phyloP scores from a whole-genome alignment of 2,329 filamentous ascomycete genomes.

The Alternaria sp. region DNA sequence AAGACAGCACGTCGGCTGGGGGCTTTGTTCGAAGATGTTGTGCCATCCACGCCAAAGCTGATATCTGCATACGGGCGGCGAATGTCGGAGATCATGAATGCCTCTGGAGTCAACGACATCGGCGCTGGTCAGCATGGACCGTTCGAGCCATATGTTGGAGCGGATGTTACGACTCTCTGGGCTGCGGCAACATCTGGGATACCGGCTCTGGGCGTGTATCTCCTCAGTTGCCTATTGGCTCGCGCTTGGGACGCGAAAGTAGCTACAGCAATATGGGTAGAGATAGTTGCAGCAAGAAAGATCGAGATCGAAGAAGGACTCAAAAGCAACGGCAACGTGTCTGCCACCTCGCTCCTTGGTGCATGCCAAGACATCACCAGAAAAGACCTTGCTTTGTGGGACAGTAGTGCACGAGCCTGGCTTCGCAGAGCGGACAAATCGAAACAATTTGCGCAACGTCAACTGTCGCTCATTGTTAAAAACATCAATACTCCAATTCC shows the following conservation, averaged over 20 bases:
- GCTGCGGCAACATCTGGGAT: slow-evolving; percentile 47
- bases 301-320: not conserved
- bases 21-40: slow-evolving; percentile 47
- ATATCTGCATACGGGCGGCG: slow-evolving; percentile 46
- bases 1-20: slow-evolving; percentile 50
- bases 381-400: slow-evolving; percentile 18
- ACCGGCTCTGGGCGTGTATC: slow-evolving; percentile 37
- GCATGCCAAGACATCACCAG: slow-evolving; percentile 8
- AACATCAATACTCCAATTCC: slow-evolving; percentile 13
- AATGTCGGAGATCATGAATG: slow-evolving; percentile 24
- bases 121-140: not conserved
- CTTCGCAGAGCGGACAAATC: slow-evolving; percentile 15
- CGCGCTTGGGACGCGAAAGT: slow-evolving; percentile 33
- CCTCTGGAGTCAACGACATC: not conserved
- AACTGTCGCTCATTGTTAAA: slow-evolving; percentile 19
- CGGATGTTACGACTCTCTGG: slow-evolving; percentile 47
- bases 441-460: slow-evolving; percentile 5
- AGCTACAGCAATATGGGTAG: slow-evolving; percentile 46
- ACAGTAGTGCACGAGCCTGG: slow-evolving; percentile 22
- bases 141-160: slow-evolving; percentile 34
- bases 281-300: slow-evolving; percentile 33
- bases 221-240: slow-evolving; percentile 50
- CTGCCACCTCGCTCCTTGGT: slow-evolving; percentile 33
- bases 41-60: slow-evolving; percentile 44
- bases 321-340: not conserved